Evolutionary conservation across 179 eudicot species (phyloP).

Genomic region (Beta lomatogona): DNA sequence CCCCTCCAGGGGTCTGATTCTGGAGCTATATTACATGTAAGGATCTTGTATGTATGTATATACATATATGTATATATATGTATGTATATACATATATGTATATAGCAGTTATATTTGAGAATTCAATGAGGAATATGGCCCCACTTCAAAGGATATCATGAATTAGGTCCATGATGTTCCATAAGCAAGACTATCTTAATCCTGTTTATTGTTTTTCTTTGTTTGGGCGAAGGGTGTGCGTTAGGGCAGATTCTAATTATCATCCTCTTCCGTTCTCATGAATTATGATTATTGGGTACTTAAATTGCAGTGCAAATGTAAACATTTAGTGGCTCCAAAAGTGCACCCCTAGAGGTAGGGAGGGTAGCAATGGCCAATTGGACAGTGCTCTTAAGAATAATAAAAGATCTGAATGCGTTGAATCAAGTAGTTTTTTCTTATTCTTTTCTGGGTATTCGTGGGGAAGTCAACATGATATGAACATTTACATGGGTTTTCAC

Average conservation of each 20-base stretch:
- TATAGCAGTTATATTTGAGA: background rate
- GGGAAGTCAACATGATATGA: background rate
- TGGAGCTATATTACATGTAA: conserved; percentile 87
- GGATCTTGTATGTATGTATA: conserved; percentile 15
- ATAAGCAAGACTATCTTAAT: background rate
- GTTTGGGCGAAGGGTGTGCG: background rate
- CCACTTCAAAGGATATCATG: background rate
- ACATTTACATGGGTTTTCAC: background rate
- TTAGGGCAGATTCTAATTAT: background rate
- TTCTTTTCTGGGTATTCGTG: background rate
- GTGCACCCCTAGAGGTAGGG: background rate
- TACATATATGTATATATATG: too few relatives aligned
- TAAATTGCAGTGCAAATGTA: background rate
- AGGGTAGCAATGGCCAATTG: background rate
- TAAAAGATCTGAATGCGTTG: background rate
- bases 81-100: too few relatives aligned
- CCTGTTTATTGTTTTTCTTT: background rate
- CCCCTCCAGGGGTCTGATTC: conserved; percentile 87
- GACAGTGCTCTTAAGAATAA: background rate
- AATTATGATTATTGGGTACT: background rate
- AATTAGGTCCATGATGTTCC: background rate
- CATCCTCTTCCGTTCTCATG: background rate
- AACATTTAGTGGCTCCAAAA: background rate
- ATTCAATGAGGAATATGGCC: background rate
- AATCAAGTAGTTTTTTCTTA: background rate